Base-by-base conservation (phyloP, 2,329 filamentous ascomycete species). In the Trichoderma citrinoviride region DNA sequence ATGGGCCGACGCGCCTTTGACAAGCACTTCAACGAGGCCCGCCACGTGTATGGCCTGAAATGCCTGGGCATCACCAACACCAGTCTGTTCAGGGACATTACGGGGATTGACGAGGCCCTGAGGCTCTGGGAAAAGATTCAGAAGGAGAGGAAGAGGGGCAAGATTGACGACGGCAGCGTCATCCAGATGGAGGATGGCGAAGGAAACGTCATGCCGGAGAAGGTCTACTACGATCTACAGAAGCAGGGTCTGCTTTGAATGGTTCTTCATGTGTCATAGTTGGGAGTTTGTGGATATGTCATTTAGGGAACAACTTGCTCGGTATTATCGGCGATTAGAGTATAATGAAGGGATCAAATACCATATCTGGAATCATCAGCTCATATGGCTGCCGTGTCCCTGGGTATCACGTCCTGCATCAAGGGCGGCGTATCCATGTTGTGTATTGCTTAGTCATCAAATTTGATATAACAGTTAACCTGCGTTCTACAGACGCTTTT, bases 171-270 rank as follows among this genome's bases (percentile, higher is more conserved):
- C 50, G 92, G 94, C 44, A 92, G 90, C 66, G 86, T 99, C 10
- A 92, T 98, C 56, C 93, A 99, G 82, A 99, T 99, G 95, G 95
- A 99, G 82, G 95, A 99, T 77, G 91, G 87, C 0, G 91, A 96
- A 75, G 95, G 95, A 53, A 98, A 99, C 73, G 95, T 99, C 65
- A 99, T 99, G 95, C 95, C 96, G 0, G 93, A 97, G 80, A 96
- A 97, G 83, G 94, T 99, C 62, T 99, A 97, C 77, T 89, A 93
- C 70, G 95, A 99, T 83, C 79, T 98, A 77, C 90, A 92, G 78
- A 96, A 96, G 80, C 92, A 96, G 76, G 94, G 94, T 40, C 82
- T 97, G 73, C 79, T 96, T 69, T 95, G 82, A 77, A 64, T 19
- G 23, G 19, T 64, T 46, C 23, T 64, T 46, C 23, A 21, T 50